A percentile compares a stretch with the other conserved stretches of the same genome.
Evolutionary conservation across 257 asterid species (phyloP).

Genomic region (Cinchona pubescens): DNA sequence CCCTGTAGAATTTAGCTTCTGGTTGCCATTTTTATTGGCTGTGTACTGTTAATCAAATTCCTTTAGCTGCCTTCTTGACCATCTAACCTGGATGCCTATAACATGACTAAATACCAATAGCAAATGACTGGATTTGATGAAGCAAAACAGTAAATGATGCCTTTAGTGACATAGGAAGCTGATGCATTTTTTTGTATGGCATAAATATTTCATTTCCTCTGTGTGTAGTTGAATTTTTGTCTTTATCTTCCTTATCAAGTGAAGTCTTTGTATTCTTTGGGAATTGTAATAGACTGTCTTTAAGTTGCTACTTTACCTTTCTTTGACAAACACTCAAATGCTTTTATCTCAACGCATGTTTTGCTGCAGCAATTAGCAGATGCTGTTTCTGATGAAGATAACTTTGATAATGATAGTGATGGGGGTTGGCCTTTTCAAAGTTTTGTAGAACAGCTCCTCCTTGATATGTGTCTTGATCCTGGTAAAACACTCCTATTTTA

Average conservation of each 20-base stretch:
- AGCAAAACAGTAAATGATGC: background rate
- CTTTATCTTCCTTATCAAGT: background rate
- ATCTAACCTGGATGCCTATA: background rate
- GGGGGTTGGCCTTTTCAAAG: constrained; percentile 88
- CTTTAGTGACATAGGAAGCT: background rate
- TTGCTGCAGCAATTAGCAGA: constrained; percentile 72
- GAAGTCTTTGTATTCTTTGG: background rate
- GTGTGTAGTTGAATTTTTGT: background rate
- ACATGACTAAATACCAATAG: background rate
- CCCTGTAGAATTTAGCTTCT: background rate
- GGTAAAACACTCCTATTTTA: constrained; percentile 36
- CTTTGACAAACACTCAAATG: constrained; percentile 14
- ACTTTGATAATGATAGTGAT: constrained; percentile 70
- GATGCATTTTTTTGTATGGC: background rate
- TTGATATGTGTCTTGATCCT: constrained; percentile 96
- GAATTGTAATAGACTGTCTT: background rate
- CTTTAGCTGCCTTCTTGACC: background rate
- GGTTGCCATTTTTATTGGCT: background rate
- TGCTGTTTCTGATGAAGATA: constrained; percentile 74
- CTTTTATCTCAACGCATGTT: constrained; percentile 31
- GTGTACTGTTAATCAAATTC: background rate
- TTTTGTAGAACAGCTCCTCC: constrained; percentile 89
- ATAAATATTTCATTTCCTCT: too few species aligned
- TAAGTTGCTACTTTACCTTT: background rate
- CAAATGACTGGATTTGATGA: background rate